These are phyloP conservation scores for Cadophora luteo-olivacea DNA, from an alignment of 2,329 filamentous ascomycete species.

Conservation along the genomic window DNA sequence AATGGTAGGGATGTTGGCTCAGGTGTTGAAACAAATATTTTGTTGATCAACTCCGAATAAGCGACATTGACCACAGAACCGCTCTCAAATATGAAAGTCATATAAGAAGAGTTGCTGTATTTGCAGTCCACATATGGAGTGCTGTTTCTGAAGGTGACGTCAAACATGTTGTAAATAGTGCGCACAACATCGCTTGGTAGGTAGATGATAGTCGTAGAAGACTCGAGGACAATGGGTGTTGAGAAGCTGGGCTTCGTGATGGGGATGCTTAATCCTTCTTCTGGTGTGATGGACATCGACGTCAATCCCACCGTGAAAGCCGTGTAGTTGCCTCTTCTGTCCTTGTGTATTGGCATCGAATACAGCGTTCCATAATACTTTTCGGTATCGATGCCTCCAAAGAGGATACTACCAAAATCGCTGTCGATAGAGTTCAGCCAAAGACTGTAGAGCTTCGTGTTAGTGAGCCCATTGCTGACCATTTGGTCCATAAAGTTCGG, in stretches of 20 bases:
- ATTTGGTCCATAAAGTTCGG: slow-evolving; percentile 43
- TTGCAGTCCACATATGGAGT: not conserved
- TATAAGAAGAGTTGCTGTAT: slow-evolving; percentile 1
- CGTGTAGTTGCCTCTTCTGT: slow-evolving; percentile 31
- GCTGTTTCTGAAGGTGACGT: not conserved
- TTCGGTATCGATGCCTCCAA: slow-evolving; percentile 54
- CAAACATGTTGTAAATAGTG: not conserved
- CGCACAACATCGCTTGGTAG: not conserved
- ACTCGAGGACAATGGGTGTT: not conserved
- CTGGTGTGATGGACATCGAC: slow-evolving; percentile 32
- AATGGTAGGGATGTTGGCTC: not conserved
- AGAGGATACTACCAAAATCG: slow-evolving; percentile 46
- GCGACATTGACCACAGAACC: slow-evolving; percentile 4
- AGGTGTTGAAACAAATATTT: not conserved
- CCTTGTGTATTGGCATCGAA: slow-evolving; percentile 20
- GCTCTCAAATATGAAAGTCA: slow-evolving; percentile 4
- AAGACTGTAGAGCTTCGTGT: slow-evolving; percentile 48
- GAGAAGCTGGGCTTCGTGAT: slow-evolving; percentile 2
- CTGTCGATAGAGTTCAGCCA: slow-evolving; percentile 43
- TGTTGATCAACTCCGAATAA: slow-evolving; percentile 2
- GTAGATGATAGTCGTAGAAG: not conserved
- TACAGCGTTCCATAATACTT: slow-evolving; percentile 49
- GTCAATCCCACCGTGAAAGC: slow-evolving; percentile 39
- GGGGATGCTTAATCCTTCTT: not conserved
- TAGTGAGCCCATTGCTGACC: slow-evolving; percentile 50